These are phyloP conservation scores for Elsinoe arachidis DNA, from an alignment of 2,329 filamentous ascomycete species.

Conservation along the genomic window DNA sequence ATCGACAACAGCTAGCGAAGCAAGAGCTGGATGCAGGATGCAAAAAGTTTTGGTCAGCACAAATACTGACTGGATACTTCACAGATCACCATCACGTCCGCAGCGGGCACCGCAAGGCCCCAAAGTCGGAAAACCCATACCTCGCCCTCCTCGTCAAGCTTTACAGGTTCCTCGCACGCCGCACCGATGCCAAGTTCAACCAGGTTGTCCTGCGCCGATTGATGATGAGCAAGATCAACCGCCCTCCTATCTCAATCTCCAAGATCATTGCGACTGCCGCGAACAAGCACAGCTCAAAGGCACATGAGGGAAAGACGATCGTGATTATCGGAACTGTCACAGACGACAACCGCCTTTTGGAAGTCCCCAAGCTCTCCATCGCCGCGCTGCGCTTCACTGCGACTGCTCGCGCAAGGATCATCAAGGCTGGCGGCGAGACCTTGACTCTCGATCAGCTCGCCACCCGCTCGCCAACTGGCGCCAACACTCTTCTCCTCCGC, in stretches of 20 bases:
- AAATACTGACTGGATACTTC: constrained; percentile 45
- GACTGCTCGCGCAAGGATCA: constrained; percentile 86
- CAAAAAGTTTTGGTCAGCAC: constrained; percentile 6
- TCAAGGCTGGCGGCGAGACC: constrained; percentile 87
- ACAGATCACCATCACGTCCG: constrained; percentile 61
- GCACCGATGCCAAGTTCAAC: constrained; percentile 97
- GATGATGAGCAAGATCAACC: constrained; percentile 98
- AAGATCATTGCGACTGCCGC: constrained; percentile 63
- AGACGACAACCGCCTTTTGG: constrained; percentile 90
- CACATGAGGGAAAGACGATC: constrained; percentile 69
- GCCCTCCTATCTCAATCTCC: constrained; percentile 79
- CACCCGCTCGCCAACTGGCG: constrained; percentile 85
- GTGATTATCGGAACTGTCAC: constrained; percentile 93
- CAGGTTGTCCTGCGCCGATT: constrained; percentile 95
- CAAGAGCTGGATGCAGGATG: neutral
- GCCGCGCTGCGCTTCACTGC: constrained; percentile 95
- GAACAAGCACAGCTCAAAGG: constrained; percentile 42
- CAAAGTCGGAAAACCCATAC: constrained; percentile 57
- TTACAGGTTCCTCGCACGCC: constrained; percentile 37
- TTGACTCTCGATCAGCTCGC: constrained; percentile 97
- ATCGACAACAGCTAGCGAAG: neutral
- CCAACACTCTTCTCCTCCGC: constrained; percentile 94
- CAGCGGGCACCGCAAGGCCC: constrained; percentile 59
- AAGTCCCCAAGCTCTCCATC: constrained; percentile 84
- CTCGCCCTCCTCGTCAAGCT: constrained; percentile 72